Evolutionary conservation across 805 yeast species (phyloP).

Genomic region (Saturnispora serradocipensis): DNA sequence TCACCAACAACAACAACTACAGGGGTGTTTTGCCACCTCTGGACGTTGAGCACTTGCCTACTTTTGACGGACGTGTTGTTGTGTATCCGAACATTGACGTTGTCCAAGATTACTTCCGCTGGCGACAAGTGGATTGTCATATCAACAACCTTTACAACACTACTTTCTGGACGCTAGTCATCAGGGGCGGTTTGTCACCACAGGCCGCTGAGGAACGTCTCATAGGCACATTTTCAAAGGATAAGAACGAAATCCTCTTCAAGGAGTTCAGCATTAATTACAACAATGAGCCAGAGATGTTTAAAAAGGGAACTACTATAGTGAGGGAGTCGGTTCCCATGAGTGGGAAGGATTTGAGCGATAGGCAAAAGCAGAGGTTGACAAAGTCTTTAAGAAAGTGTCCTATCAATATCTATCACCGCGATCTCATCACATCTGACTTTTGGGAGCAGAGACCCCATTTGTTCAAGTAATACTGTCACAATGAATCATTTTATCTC

Average conservation of each 20-base stretch:
- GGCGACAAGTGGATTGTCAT: constrained; percentile 97
- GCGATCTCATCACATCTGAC: constrained; percentile 52
- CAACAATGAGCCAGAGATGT: constrained; percentile 83
- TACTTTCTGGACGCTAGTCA: constrained; percentile 79
- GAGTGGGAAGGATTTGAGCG: background rate
- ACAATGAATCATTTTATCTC: background rate
- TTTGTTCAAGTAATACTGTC: constrained; percentile 13
- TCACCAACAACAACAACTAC: background rate
- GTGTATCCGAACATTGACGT: constrained; percentile 57
- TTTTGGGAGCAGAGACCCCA: constrained; percentile 51
- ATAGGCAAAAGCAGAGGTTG: constrained; percentile 20
- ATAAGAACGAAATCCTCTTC: constrained; percentile 84
- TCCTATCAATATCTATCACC: constrained; percentile 37
- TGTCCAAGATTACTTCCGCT: constrained; percentile 74
- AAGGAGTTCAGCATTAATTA: constrained; percentile 75
- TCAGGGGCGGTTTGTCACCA: constrained; percentile 57
- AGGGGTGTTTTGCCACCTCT: constrained; percentile 13
- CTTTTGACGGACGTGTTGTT: constrained; percentile 88
- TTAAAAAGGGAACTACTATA: constrained; percentile 69
- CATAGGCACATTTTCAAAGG: constrained; percentile 70
- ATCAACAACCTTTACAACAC: constrained; percentile 93
- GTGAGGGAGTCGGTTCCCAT: constrained; percentile 34
- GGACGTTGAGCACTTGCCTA: constrained; percentile 49
- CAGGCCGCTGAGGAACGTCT: constrained; percentile 73
- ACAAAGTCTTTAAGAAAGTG: constrained; percentile 43